Evolutionary conservation across 192 early-diverging fungal genomes (phyloP).

Genomic region (Backusella sp.): DNA sequence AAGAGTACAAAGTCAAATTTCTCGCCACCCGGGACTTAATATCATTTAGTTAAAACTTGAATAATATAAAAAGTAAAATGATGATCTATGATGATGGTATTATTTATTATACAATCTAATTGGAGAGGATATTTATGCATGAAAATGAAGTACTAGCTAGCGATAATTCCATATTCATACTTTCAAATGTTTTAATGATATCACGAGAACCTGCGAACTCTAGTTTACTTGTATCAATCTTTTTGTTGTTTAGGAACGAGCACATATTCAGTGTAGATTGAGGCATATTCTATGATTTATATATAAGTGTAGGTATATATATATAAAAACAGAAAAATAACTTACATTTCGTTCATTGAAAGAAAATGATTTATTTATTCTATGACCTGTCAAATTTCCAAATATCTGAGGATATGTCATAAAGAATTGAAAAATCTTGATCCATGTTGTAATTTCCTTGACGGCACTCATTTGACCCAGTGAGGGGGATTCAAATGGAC

Average conservation of each 20-base stretch:
- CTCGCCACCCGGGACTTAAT: not conserved
- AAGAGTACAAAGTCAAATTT: not conserved
- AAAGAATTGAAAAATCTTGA: slow-evolving; percentile 8
- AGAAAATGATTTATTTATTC: not conserved
- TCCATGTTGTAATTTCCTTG: slow-evolving; percentile 4
- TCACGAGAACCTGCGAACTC: not conserved
- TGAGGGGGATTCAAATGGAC: not conserved
- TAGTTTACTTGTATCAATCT: not conserved
- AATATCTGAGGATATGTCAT: slow-evolving; percentile 1
- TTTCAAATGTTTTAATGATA: slow-evolving; percentile 2
- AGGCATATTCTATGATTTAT: not conserved
- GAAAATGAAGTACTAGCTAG: not conserved
- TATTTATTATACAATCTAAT: not conserved
- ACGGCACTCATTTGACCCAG: not conserved
- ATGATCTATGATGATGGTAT: not conserved
- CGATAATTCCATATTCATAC: not conserved
- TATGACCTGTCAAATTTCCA: not conserved
- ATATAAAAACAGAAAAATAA: not conserved
- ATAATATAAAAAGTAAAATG: not conserved
- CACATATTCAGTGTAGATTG: not conserved
- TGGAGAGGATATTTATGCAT: not conserved
- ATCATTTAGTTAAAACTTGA: not conserved
- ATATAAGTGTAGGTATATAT: not conserved
- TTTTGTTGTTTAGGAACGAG: not conserved
- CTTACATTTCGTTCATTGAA: not conserved